Evolutionary conservation across 176 grass and related monocot species (phyloP), one percentile per base, ranked within the genome.

Genomic region (Lolium perenne): DNA sequence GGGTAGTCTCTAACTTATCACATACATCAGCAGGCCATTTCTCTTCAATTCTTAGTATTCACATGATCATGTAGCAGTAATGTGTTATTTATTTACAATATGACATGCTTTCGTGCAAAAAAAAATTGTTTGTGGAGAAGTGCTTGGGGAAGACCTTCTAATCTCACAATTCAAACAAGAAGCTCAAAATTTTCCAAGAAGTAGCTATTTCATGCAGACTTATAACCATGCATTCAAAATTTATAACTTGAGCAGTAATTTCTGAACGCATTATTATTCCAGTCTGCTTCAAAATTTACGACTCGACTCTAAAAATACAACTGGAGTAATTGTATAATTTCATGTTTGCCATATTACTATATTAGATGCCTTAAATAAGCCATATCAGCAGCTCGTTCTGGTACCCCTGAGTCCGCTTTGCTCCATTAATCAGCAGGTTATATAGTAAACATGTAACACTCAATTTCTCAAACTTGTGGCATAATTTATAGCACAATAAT

Each of bases 131-230:
- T 40, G 80, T 70, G 80, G 49, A 43, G 17, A 6, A 20, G 4
- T 78, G n/a, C 26, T 58, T 56, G 38, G 22, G 45, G 50, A 79
- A 70, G 35, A 23, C 13, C 67, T 38, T 50, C 17, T 68, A 50
- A 38, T 38, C 8, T 57, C 23, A 35, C 66, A 50, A 17, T 43
- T 20, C 2, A 78, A 29, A 70, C 18, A 57, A 66, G 11, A 68
- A 55, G 64, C 15, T 26, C 38, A n/a, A 78, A 20, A 22, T 69
- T 79, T 38, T 71, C 38, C 6, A 21, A 14, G 11, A 17, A 38
- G n/a, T 11, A 47, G 38, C 18, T 79, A 71, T 60, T 70, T 79
- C 23, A 59, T 79, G 25, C 17, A 86, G 35, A 25, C 74, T 66
- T 41, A 78, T 77, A 67, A 46, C 32, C 4, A 3, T 80, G 53